Conservation (phyloP, 305 asterid genomes). For the Fraxinus nigra region DNA sequence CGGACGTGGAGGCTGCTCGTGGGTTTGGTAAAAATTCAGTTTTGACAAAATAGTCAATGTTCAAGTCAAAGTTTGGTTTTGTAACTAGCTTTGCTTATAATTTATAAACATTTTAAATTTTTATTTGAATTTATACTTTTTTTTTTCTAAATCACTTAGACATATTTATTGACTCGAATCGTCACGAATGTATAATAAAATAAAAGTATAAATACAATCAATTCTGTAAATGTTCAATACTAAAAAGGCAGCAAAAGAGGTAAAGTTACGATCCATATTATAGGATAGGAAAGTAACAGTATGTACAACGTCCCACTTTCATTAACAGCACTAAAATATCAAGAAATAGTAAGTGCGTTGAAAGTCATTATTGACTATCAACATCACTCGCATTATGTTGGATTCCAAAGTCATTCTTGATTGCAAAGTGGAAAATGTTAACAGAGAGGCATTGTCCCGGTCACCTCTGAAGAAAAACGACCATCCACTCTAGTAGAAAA, state of each 20-base stretch:
- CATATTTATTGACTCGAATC: not conserved
- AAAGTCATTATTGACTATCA: not conserved
- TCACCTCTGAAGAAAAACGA: not conserved
- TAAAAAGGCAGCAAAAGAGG: not conserved
- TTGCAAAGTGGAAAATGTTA: not conserved
- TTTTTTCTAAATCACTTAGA: not conserved
- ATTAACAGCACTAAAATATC: not conserved
- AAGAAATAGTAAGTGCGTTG: not conserved
- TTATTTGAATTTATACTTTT: too few species aligned
- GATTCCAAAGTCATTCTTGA: not conserved
- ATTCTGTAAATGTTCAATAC: not conserved
- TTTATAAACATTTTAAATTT: too few species aligned
- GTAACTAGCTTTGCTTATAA: not conserved
- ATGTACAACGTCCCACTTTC: too few species aligned
- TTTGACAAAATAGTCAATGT: not conserved
- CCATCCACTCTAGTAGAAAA: not conserved
- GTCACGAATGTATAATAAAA: not conserved
- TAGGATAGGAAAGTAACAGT: not conserved
- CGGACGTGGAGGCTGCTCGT: not conserved
- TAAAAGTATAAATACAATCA: too few species aligned
- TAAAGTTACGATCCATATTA: not conserved
- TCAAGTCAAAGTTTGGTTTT: not conserved
- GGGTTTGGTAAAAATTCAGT: not conserved
- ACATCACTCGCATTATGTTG: not conserved
- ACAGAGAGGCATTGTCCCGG: not conserved